phyloP scores from a whole-genome alignment of 768 basidiomycete genomes.

The Podaxis sp. region DNA sequence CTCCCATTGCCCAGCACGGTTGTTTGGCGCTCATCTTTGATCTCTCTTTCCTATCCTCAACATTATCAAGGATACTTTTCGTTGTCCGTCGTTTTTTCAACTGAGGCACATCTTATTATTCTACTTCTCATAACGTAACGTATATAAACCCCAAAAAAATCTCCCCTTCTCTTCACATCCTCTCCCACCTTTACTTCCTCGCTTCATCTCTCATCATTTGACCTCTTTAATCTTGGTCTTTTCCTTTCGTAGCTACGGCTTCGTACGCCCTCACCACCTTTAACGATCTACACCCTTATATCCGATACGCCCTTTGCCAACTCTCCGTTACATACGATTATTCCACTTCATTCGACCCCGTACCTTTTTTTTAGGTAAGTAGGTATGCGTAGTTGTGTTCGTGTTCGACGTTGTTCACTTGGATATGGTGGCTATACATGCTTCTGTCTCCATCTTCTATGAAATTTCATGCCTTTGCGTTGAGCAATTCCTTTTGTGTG shows the following conservation, averaged over 20 bases:
- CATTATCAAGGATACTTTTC: constrained; percentile 13
- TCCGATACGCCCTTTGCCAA: constrained; percentile 19
- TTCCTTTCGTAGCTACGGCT: constrained; percentile 9
- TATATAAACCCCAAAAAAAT: constrained; percentile 8
- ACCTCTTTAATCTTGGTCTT: constrained; percentile 25
- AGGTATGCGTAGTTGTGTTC: constrained; percentile 36
- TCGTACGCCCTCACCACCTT: constrained; percentile 20
- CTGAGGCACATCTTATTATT: constrained; percentile 15
- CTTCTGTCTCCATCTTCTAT: constrained; percentile 24
- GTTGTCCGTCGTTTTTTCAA: background rate
- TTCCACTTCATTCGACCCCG: constrained; percentile 20
- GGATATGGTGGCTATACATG: constrained; percentile 34
- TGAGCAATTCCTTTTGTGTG: background rate
- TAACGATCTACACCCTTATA: constrained; percentile 17
- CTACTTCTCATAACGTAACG: constrained; percentile 11
- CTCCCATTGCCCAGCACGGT: constrained; percentile 3
- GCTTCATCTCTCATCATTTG: constrained; percentile 35
- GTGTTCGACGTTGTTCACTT: constrained; percentile 24
- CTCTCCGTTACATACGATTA: constrained; percentile 12
- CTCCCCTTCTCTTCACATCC: constrained; percentile 18
- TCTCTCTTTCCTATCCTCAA: constrained; percentile 5
- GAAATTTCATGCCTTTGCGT: background rate
- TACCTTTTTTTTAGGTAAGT: constrained; percentile 43
- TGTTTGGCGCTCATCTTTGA: constrained; percentile 12
- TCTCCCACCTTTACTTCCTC: constrained; percentile 24